Percentiles rank a stretch among this genome's conserved stretches.
Conservation (phyloP, 2,329 filamentous ascomycete genomes). For the Trichoderma endophyticum region DNA sequence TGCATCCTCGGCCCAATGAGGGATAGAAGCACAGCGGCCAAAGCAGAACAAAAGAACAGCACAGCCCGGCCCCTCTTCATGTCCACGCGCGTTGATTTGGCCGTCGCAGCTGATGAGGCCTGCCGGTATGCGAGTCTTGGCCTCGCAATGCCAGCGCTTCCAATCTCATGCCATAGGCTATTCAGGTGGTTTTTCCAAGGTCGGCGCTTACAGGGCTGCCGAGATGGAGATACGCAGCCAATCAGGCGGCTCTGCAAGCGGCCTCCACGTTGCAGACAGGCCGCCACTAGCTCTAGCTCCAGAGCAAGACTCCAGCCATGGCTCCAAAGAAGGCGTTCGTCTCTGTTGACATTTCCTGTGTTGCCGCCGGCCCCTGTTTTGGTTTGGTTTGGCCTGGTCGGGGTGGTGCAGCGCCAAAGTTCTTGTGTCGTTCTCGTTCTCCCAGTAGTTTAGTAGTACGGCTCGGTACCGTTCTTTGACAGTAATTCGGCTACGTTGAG, state of each 20-base stretch:
- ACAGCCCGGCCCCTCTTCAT: not conserved
- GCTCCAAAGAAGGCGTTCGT: not conserved
- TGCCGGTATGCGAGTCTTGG: slow-evolving; percentile 18
- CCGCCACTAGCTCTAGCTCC: slow-evolving; percentile 17
- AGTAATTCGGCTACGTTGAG: too few species aligned
- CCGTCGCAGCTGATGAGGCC: not conserved
- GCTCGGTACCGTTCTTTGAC: not conserved
- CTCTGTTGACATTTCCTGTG: not conserved
- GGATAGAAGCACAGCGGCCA: not conserved
- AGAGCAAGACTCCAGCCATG: not conserved
- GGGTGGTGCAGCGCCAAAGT: not conserved
- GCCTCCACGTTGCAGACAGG: slow-evolving; percentile 6
- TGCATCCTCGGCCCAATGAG: not conserved
- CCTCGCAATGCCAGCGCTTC: slow-evolving; percentile 21
- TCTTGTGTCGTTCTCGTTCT: not conserved
- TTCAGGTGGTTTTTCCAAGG: not conserved
- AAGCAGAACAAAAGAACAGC: not conserved
- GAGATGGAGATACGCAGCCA: slow-evolving; percentile 7
- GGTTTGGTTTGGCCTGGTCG: not conserved
- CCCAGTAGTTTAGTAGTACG: not conserved
- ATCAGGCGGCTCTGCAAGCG: slow-evolving; percentile 3
- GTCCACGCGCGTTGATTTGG: not conserved
- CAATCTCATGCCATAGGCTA: slow-evolving; percentile 7
- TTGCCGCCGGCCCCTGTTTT: slow-evolving; percentile 10
- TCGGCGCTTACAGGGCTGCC: slow-evolving; percentile 19